phyloP scores from a whole-genome alignment of 148 eudicot species.

The Tetragonia tetragonoides region DNA sequence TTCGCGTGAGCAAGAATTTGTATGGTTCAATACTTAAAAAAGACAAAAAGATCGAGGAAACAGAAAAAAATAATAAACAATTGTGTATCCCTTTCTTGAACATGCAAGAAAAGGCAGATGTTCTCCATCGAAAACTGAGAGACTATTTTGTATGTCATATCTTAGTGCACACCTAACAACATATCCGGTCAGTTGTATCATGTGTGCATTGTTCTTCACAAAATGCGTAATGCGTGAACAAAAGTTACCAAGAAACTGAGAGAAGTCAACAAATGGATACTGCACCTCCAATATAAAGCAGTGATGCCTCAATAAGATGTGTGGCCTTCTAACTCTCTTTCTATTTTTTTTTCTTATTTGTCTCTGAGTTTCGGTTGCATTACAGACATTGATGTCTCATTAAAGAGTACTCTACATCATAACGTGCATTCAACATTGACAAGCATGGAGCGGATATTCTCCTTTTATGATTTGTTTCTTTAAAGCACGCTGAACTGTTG shows the following conservation, averaged over 20 bases:
- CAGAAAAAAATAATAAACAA: too few species aligned
- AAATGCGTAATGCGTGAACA: neutral
- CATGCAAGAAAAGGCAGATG: too few species aligned
- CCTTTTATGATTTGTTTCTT: neutral
- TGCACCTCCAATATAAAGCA: neutral
- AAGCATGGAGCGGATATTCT: neutral
- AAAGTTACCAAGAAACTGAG: too few species aligned
- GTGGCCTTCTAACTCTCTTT: neutral
- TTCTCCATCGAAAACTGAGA: neutral
- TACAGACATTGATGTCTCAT: neutral
- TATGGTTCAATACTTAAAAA: too few species aligned
- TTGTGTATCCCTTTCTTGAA: too few species aligned
- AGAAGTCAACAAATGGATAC: neutral
- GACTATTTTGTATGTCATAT: neutral
- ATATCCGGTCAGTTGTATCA: neutral
- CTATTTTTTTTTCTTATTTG: too few species aligned
- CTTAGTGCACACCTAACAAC: neutral
- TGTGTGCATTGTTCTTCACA: too few species aligned
- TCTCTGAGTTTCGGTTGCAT: neutral
- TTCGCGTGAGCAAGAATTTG: too few species aligned
- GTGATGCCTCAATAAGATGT: neutral
- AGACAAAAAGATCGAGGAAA: too few species aligned
- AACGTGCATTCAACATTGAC: neutral
- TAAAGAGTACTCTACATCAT: neutral
- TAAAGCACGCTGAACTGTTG: neutral